Conservation (phyloP, 768 basidiomycete species). For the Calocera cornea region DNA sequence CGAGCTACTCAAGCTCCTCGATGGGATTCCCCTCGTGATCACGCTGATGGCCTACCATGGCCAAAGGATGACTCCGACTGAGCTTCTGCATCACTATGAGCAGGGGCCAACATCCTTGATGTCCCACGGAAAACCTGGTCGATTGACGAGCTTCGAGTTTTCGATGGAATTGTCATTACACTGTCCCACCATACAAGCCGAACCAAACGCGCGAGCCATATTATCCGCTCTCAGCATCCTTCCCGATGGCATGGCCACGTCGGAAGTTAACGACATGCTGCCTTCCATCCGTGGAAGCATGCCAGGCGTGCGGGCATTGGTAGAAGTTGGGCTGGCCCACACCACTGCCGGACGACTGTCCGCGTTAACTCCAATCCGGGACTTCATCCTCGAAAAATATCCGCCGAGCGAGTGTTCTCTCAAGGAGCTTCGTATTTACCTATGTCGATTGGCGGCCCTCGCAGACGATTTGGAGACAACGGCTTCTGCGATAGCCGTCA, state of each 20-base stretch:
- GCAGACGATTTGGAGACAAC: too few relatives aligned
- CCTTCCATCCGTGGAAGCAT: background rate
- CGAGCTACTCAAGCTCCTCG: background rate
- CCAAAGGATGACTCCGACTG: background rate
- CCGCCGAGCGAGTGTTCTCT: background rate
- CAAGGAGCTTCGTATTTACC: background rate
- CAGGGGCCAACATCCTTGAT: background rate
- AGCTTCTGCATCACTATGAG: background rate
- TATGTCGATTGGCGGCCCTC: too few relatives aligned
- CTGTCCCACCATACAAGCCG: conserved; percentile 13
- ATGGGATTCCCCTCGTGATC: background rate
- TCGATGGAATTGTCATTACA: conserved; percentile 15
- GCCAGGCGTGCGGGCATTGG: background rate
- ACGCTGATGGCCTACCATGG: background rate
- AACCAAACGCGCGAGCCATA: conserved; percentile 17
- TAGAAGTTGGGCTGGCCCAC: background rate
- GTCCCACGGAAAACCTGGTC: background rate
- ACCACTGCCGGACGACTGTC: background rate
- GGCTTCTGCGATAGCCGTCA: too few relatives aligned
- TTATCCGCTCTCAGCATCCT: conserved; percentile 19
- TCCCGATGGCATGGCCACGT: conserved; percentile 15
- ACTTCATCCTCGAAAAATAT: background rate
- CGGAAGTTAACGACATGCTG: background rate
- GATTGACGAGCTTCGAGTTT: background rate
- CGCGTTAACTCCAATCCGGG: background rate